Evolutionary conservation across 306 rosid genomes (phyloP).

Genomic region (Acacia confusa): DNA sequence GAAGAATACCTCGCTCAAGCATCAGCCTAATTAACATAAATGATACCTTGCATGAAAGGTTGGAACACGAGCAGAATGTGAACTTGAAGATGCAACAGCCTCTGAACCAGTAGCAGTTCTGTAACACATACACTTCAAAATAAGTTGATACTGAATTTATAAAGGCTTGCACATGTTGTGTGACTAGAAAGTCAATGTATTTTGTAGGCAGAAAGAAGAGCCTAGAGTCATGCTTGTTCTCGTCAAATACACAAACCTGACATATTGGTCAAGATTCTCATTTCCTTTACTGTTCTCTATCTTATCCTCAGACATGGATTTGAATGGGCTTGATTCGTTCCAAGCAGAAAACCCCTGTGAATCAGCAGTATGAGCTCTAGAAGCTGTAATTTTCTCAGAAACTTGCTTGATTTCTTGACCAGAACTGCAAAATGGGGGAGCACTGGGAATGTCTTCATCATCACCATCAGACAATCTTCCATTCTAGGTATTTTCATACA

Average conservation of each 20-base stretch:
- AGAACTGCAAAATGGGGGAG: slow-evolving; percentile 76
- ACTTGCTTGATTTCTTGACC: slow-evolving; percentile 60
- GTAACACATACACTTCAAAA: slow-evolving; percentile 26
- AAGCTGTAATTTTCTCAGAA: slow-evolving; percentile 41
- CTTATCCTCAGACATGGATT: slow-evolving; percentile 38
- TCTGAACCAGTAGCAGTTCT: slow-evolving; percentile 71
- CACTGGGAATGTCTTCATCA: slow-evolving; percentile 73
- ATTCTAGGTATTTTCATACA: slow-evolving; percentile 39
- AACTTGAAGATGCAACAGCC: slow-evolving; percentile 59
- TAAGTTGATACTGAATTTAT: slow-evolving; percentile 7
- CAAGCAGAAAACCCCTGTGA: slow-evolving; percentile 26
- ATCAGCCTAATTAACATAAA: slow-evolving; percentile 19
- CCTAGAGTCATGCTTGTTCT: slow-evolving; percentile 6
- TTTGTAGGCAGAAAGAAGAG: slow-evolving; percentile 15
- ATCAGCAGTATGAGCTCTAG: slow-evolving; percentile 35
- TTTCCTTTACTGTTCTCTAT: slow-evolving; percentile 31
- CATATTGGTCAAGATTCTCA: slow-evolving; percentile 52
- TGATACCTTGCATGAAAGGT: slow-evolving; percentile 90
- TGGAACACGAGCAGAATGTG: slow-evolving; percentile 74
- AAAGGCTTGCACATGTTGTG: not conserved
- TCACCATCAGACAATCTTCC: slow-evolving; percentile 72
- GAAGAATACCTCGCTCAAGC: not conserved
- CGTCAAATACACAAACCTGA: slow-evolving; percentile 53
- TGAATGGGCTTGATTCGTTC: slow-evolving; percentile 12
- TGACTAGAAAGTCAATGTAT: slow-evolving; percentile 7